These are phyloP conservation scores for Byssothecium circinans DNA, from an alignment of 2,329 filamentous ascomycete species.

Conservation along the genomic window DNA sequence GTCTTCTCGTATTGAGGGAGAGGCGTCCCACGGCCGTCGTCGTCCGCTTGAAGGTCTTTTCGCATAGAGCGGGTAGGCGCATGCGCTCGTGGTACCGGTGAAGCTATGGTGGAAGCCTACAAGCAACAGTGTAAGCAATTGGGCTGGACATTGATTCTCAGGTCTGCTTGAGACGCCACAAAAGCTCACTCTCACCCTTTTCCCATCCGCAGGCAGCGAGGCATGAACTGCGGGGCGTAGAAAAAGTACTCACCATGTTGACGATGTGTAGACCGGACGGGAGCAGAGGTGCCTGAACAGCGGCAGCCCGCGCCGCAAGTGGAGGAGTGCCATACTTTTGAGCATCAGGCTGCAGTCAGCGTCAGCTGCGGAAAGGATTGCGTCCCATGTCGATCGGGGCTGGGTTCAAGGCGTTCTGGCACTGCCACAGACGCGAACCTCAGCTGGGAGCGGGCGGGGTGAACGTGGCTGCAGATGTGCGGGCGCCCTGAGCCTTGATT, in stretches of 20 bases:
- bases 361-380: not conserved
- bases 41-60: conserved; percentile 16
- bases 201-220: no score
- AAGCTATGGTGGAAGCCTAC: conserved; percentile 27
- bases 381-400: conserved; percentile 9
- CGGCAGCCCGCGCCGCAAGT: not conserved
- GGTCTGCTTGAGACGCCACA: no score
- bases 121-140: not conserved
- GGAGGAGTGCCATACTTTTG: conserved; percentile 18
- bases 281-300: conserved; percentile 20
- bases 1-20: conserved; percentile 33
- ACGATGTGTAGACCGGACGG: conserved; percentile 8
- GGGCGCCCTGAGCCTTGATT: conserved; percentile 1
- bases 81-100: conserved; percentile 21
- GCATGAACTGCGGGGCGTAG: conserved; percentile 11
- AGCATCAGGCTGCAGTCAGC: conserved; percentile 25
- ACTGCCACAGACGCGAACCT: conserved; percentile 14
- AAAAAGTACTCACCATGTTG: conserved; percentile 22
- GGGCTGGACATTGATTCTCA: not conserved
- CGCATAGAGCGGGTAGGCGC: conserved; percentile 4
- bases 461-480: conserved; percentile 8
- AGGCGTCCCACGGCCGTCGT: conserved; percentile 27
- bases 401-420: conserved; percentile 11
- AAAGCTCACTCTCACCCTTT: no score
- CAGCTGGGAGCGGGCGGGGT: conserved; percentile 10